Percentiles rank a stretch among this genome's conserved stretches.
phyloP scores from a whole-genome alignment of 257 asterid genomes.

The Salvia splendens region DNA sequence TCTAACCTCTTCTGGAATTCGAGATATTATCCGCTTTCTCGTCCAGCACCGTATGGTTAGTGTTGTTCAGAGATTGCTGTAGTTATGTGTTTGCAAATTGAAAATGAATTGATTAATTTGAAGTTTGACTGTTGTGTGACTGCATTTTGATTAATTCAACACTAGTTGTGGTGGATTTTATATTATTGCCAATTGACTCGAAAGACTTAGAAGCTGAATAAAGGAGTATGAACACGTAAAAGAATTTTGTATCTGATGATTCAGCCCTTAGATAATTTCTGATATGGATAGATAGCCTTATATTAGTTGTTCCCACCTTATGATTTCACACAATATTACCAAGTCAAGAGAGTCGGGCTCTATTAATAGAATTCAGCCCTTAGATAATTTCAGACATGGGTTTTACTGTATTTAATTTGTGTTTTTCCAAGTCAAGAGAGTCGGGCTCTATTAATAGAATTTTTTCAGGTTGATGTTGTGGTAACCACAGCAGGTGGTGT shows the following conservation, averaged over 20 bases:
- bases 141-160: neutral
- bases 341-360: too few relatives aligned
- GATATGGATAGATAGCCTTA: neutral
- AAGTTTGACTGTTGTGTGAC: neutral
- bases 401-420: slow-evolving; percentile 1
- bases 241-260: neutral
- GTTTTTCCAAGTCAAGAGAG: slow-evolving; percentile 12
- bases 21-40: slow-evolving; percentile 79
- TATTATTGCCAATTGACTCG: slow-evolving; percentile 17
- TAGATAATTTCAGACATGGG: slow-evolving; percentile 9
- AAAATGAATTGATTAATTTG: slow-evolving; percentile 14
- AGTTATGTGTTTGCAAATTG: slow-evolving; percentile 2
- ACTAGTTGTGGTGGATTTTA: neutral
- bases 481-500: slow-evolving; percentile 99
- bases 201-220: slow-evolving; percentile 4
- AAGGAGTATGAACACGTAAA: neutral
- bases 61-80: slow-evolving; percentile 15
- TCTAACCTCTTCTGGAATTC: slow-evolving; percentile 85
- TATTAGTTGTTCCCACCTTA: neutral
- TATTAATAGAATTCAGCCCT: too few relatives aligned
- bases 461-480: slow-evolving; percentile 79
- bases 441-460: slow-evolving; percentile 2
- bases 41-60: slow-evolving; percentile 87
- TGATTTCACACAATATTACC: neutral
- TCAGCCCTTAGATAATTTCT: neutral